Base-by-base conservation (phyloP, 2,329 filamentous ascomycete genomes). In the Trichoderma cornu-damae region DNA sequence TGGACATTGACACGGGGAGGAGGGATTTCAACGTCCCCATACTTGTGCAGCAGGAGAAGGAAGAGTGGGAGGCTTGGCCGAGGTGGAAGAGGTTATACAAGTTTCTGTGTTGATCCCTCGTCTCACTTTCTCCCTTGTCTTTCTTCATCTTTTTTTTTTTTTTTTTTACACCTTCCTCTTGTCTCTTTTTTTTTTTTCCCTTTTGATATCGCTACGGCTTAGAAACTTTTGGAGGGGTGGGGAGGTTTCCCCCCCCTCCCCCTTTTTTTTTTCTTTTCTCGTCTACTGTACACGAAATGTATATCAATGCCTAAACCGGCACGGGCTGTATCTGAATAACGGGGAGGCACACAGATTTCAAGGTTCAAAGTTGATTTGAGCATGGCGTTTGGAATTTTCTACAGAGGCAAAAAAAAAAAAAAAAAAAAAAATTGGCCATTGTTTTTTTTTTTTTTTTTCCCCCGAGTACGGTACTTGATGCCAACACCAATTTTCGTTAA, bases 1-100 rank as follows among this genome's bases (percentile, higher is more conserved):
- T 96, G 85, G 92, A 96, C 72, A 74, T 96, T 61, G 83, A 87
- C 59, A 96, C 91, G 0, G 93, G 93, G 2, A 84, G 91, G 26
- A 79, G 92, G 24, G 90, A 96, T 67, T 81, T 96, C 58, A 92
- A 96, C 69, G 74, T 96, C 43, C 83, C 85, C 26, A 83, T 88
- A 59, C 74, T 97, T 49, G 77, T 95, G 49, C 85, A 86, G 40
- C 88, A 96, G 70, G 93, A 96, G 76, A 75, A 79, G 37, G 86
- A 88, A 52, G 91, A 96, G 75, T 78, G 79, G 65, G 81, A 79
- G 30, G 69, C 72, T 4, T 93, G 89, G 89, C 88, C 89, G 0
- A 72, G 64, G 59, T 93, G 89, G 88, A 94, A 93, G 76, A 85
- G 77, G 66, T 63, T 81, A 11, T 94, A 91, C 69, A 89, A 88